A percentile compares a stretch with the other conserved stretches of the same genome.
phyloP scores from a whole-genome alignment of 139 green algal genomes.

The Tetradesmus obliquus region DNA sequence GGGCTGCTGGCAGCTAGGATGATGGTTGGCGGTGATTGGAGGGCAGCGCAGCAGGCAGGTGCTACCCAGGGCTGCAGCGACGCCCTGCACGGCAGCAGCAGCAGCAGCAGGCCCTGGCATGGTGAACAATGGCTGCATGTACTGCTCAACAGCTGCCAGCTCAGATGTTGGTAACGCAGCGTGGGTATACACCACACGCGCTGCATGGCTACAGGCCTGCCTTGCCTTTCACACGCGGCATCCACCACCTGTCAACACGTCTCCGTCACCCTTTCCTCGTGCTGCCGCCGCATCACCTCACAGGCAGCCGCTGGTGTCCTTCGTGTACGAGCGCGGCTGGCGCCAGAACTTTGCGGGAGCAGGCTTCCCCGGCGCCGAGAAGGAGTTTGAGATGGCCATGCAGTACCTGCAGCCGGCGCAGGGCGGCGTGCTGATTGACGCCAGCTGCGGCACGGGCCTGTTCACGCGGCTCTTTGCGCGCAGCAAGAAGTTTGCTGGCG shows the following conservation, averaged over 20 bases:
- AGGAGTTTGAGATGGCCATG: conserved; percentile 82
- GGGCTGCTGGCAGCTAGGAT: not conserved
- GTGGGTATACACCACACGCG: too few species aligned
- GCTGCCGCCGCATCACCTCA: not conserved
- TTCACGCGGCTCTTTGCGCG: conserved; percentile 90
- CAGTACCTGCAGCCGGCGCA: conserved; percentile 61
- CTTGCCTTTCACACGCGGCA: not conserved
- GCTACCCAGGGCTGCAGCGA: too few species aligned
- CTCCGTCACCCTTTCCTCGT: not conserved
- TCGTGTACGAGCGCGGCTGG: conserved; percentile 97
- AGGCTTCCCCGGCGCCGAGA: conserved; percentile 87
- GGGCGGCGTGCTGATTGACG: conserved; percentile 70
- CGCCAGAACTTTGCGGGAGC: conserved; percentile 89
- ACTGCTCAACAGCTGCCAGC: too few species aligned
- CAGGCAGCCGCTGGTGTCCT: conserved; percentile 85
- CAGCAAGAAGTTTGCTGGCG: conserved; percentile 71
- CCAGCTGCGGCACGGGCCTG: conserved; percentile 93
- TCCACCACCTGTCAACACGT: not conserved
- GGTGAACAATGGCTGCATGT: too few species aligned
- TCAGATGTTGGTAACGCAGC: too few species aligned
- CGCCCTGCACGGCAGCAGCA: too few species aligned
- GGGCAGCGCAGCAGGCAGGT: too few species aligned
- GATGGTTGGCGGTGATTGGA: too few species aligned
- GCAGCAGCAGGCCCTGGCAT: too few species aligned
- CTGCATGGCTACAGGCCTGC: too few species aligned